Percentiles rank a stretch among this genome's conserved stretches.
phyloP scores from a whole-genome alignment of 108 stramenopile species.

The Nitzschia putrida region DNA sequence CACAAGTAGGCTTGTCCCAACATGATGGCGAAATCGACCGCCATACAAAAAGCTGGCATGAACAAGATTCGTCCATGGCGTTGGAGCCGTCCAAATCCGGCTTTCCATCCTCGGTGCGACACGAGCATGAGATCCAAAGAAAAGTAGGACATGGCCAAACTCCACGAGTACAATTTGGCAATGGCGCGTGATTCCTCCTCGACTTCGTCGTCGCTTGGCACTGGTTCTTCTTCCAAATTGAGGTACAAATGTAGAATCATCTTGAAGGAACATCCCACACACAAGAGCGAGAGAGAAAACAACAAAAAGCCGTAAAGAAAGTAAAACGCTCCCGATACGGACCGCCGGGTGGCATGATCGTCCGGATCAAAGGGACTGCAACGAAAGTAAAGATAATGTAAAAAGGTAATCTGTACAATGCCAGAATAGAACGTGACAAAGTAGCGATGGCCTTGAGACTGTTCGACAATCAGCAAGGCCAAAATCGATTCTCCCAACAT shows the following conservation, averaged over 20 bases:
- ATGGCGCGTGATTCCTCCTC: slow-evolving; percentile 26
- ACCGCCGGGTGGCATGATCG: slow-evolving; percentile 48
- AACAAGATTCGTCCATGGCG: background rate
- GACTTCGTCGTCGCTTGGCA: background rate
- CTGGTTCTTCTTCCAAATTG: background rate
- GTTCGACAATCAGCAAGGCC: slow-evolving; percentile 44
- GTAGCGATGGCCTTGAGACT: slow-evolving; percentile 6
- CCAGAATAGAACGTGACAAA: slow-evolving; percentile 48
- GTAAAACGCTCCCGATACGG: slow-evolving; percentile 17
- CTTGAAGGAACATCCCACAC: slow-evolving; percentile 47
- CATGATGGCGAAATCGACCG: slow-evolving; percentile 18
- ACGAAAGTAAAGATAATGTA: slow-evolving; percentile 51
- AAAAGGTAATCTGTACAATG: slow-evolving; percentile 38
- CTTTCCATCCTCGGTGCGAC: slow-evolving; percentile 29
- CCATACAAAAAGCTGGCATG: background rate
- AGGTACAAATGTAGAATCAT: slow-evolving; percentile 45
- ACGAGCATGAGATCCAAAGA: slow-evolving; percentile 46
- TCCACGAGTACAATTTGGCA: slow-evolving; percentile 40
- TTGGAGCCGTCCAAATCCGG: background rate
- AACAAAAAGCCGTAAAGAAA: slow-evolving; percentile 26
- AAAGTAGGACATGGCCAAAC: slow-evolving; percentile 38
- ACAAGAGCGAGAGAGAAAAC: slow-evolving; percentile 40
- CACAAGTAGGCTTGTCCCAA: slow-evolving; percentile 27
- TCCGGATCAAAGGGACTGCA: slow-evolving; percentile 50
- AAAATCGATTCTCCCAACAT: slow-evolving; percentile 56